These are phyloP conservation scores for Marchantia polymorpha DNA, from an alignment of 225 moss, liverwort and hornwort species.

Conservation along the genomic window DNA sequence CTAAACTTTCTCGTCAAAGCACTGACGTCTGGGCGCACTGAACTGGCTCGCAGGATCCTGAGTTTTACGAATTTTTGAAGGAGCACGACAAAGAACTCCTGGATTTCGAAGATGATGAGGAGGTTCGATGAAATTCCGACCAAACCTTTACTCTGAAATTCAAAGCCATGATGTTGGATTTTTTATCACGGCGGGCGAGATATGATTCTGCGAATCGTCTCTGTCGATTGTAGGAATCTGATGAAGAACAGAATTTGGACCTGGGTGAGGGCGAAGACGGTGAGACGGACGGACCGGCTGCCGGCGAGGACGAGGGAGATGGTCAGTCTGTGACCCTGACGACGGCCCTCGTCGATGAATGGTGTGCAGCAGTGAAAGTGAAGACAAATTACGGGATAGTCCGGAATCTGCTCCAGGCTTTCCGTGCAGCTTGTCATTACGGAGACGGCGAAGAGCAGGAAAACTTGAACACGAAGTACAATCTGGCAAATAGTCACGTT, in stretches of 20 bases:
- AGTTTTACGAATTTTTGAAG: conserved; percentile 86
- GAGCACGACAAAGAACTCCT: conserved; percentile 79
- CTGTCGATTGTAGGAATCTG: conserved; percentile 25
- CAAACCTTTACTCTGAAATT: not conserved
- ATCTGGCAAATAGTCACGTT: conserved; percentile 78
- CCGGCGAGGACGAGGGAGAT: conserved; percentile 21
- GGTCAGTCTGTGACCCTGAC: conserved; percentile 52
- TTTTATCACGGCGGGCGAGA: not conserved
- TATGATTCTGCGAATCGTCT: not conserved
- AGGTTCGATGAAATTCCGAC: conserved; percentile 41
- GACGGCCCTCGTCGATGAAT: conserved; percentile 69
- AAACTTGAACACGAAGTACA: conserved; percentile 63
- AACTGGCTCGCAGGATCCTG: conserved; percentile 58
- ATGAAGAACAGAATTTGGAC: conserved; percentile 43
- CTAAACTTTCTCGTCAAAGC: not conserved
- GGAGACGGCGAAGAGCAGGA: conserved; percentile 64
- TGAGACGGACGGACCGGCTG: conserved; percentile 10
- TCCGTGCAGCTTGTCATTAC: conserved; percentile 89
- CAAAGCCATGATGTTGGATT: not conserved
- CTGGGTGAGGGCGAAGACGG: conserved; percentile 48
- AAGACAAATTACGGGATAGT: conserved; percentile 67
- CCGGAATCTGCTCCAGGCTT: conserved; percentile 78
- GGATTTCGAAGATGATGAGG: conserved; percentile 73
- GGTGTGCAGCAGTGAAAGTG: conserved; percentile 74
- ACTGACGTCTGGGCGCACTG: not conserved